Evolutionary conservation across 352 stramenopile genomes (phyloP).

Genomic region (Pythium biforme): DNA sequence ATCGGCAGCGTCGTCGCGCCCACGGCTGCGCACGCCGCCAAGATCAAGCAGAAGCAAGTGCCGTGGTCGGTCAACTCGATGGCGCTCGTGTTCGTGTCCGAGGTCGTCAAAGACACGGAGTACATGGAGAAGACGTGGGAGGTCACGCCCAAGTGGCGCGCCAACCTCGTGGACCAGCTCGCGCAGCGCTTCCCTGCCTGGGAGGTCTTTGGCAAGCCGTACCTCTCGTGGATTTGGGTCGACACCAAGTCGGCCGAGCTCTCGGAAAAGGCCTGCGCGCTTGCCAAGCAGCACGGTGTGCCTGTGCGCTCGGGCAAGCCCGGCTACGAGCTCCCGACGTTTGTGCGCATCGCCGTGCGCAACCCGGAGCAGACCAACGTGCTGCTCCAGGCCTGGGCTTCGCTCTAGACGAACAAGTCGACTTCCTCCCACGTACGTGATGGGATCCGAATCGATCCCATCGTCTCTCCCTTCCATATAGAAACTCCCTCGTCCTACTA

Average conservation of each 20-base stretch:
- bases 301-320: conserved; percentile 85
- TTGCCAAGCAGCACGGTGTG: conserved; percentile 83
- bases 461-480: too few relatives aligned
- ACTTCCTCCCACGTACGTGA: too few relatives aligned
- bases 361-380: conserved; percentile 63
- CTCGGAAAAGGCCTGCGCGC: conserved; percentile 54
- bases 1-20: conserved; percentile 88
- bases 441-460: not conserved
- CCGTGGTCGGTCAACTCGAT: conserved; percentile 92
- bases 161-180: conserved; percentile 51
- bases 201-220: conserved; percentile 65
- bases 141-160: conserved; percentile 78
- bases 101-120: conserved; percentile 72
- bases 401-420: conserved; percentile 29
- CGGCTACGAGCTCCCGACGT: conserved; percentile 87
- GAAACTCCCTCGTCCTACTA: not conserved
- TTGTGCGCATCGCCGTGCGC: conserved; percentile 82
- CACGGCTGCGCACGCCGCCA: conserved; percentile 65
- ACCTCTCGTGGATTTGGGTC: conserved; percentile 89
- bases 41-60: conserved; percentile 91
- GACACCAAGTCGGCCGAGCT: conserved; percentile 70
- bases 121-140: conserved; percentile 86
- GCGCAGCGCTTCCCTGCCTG: conserved; percentile 62
- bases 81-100: conserved; percentile 83
- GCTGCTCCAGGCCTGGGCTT: conserved; percentile 74